phyloP scores from a whole-genome alignment of 2,329 filamentous ascomycete genomes.

The Xylaria sp. region DNA sequence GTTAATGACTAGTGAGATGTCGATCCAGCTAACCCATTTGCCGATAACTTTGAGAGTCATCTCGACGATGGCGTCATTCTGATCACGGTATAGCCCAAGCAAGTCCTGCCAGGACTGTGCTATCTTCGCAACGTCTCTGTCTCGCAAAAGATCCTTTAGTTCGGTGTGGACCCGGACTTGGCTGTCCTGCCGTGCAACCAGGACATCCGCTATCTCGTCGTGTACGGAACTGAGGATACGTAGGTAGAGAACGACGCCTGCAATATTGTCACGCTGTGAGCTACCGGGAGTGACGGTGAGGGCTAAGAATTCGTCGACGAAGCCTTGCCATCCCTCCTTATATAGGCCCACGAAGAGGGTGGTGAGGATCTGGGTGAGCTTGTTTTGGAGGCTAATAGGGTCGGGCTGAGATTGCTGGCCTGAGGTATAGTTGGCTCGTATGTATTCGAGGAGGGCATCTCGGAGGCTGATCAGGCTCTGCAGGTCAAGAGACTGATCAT shows the following conservation, averaged over 20 bases:
- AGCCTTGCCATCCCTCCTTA: slow-evolving; percentile 84
- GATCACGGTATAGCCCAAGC: slow-evolving; percentile 77
- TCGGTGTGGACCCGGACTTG: slow-evolving; percentile 89
- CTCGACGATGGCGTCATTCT: slow-evolving; percentile 80
- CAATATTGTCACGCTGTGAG: slow-evolving; percentile 72
- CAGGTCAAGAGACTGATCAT: slow-evolving; percentile 79
- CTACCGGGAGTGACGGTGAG: slow-evolving; percentile 74
- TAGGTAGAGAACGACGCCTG: slow-evolving; percentile 86
- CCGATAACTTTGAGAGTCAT: slow-evolving; percentile 91
- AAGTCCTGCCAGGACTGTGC: slow-evolving; percentile 93
- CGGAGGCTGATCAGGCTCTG: slow-evolving; percentile 80
- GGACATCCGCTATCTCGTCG: slow-evolving; percentile 95
- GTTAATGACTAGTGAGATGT: slow-evolving; percentile 93
- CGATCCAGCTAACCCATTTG: slow-evolving; percentile 99
- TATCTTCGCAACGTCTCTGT: slow-evolving; percentile 88
- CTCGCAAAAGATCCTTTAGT: slow-evolving; percentile 89
- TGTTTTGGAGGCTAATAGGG: slow-evolving; percentile 86
- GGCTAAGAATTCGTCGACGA: slow-evolving; percentile 88
- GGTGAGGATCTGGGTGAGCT: slow-evolving; percentile 94
- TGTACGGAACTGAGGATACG: slow-evolving; percentile 90
- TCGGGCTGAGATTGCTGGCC: slow-evolving; percentile 71
- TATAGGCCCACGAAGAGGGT: slow-evolving; percentile 93
- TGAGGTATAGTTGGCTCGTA: slow-evolving; percentile 77
- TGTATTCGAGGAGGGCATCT: slow-evolving; percentile 83
- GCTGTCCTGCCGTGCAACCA: slow-evolving; percentile 79